Conservation (phyloP, 257 asterid genomes). For the Osmanthus fragrans region DNA sequence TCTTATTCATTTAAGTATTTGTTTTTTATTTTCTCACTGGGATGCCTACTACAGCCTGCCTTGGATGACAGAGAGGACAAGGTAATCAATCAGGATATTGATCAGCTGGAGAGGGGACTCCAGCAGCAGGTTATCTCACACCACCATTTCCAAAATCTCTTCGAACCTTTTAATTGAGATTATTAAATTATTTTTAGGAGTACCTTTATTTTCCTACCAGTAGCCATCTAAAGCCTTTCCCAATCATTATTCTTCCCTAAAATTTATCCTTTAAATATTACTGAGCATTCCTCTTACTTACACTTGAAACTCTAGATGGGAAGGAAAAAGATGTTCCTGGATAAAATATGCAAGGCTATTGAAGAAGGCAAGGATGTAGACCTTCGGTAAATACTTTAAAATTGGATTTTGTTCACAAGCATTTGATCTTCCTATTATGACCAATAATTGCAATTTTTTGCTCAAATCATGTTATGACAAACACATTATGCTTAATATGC, state of each 20-base stretch:
- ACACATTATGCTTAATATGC: constrained; percentile 28
- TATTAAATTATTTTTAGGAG: background rate
- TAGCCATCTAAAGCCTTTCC: background rate
- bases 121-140: constrained; percentile 58
- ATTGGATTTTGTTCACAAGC: constrained; percentile 9
- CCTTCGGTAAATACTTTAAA: constrained; percentile 47
- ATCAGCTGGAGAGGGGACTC: constrained; percentile 62
- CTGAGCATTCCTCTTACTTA: constrained; percentile 20
- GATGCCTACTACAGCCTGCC: constrained; percentile 60
- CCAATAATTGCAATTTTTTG: constrained; percentile 2
- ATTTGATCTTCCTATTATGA: background rate
- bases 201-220: background rate
- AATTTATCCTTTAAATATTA: background rate
- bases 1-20: background rate
- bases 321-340: constrained; percentile 60
- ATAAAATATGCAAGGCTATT: constrained; percentile 51
- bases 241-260: background rate
- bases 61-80: constrained; percentile 83
- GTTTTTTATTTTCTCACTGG: constrained; percentile 14
- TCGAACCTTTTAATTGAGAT: background rate
- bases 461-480: constrained; percentile 12
- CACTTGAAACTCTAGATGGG: constrained; percentile 46
- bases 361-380: constrained; percentile 52
- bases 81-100: constrained; percentile 58
- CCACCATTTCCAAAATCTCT: background rate